Evolutionary conservation across 352 stramenopile genomes (phyloP).

Genomic region (Globisporangium iwayamae): DNA sequence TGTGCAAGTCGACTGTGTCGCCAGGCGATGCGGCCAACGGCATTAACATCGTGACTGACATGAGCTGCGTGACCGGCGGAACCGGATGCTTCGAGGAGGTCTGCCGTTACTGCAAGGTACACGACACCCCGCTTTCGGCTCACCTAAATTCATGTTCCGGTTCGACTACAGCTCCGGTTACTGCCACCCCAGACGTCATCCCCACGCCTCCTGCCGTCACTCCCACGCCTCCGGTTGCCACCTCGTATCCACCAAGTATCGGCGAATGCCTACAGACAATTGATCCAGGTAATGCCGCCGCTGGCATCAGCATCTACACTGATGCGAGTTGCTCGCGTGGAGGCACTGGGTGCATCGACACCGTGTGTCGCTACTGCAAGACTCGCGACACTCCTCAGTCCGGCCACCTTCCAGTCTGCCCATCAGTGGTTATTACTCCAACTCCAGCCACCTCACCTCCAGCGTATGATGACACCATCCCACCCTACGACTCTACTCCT

Average conservation of each 20-base stretch:
- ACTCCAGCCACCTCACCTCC: background rate
- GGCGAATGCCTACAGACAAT: background rate
- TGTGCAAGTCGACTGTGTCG: constrained; percentile 16
- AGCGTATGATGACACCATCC: background rate
- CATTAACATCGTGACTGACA: constrained; percentile 14
- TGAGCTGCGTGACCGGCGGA: constrained; percentile 7
- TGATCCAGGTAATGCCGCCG: background rate
- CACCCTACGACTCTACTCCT: too few relatives aligned
- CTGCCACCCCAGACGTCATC: background rate
- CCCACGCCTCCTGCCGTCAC: too few relatives aligned
- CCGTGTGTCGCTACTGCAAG: constrained; percentile 33
- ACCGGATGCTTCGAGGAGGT: background rate
- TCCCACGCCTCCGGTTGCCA: too few relatives aligned
- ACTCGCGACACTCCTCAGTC: constrained; percentile 27
- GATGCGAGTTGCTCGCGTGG: constrained; percentile 8
- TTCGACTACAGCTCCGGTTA: background rate
- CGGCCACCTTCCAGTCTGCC: constrained; percentile 24
- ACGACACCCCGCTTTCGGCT: background rate
- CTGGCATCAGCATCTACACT: constrained; percentile 14
- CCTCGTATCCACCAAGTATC: background rate
- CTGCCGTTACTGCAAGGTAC: background rate
- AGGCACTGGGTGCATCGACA: constrained; percentile 13
- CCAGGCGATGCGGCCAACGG: constrained; percentile 15
- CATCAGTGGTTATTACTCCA: background rate
- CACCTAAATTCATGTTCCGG: background rate